phyloP scores from a whole-genome alignment of 345 rosid species.

The Camelina hispida region DNA sequence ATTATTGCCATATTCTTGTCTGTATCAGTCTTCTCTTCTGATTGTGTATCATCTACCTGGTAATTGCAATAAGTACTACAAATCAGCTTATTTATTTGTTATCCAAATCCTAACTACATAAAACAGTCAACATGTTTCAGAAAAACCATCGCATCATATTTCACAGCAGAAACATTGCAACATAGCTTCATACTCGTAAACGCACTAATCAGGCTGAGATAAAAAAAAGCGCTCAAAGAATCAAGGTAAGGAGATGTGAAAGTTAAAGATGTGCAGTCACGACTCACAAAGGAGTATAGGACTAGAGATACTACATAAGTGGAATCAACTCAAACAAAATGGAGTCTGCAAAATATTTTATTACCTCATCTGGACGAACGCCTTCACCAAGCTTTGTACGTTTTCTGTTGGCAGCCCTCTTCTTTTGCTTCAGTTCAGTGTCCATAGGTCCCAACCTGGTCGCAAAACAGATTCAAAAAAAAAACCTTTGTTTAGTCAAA shows the following conservation, averaged over 20 bases:
- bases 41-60: constrained; percentile 62
- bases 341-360: constrained; percentile 16
- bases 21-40: constrained; percentile 81
- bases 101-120: constrained; percentile 12
- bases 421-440: constrained; percentile 72
- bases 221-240: not conserved
- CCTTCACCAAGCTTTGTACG: constrained; percentile 61
- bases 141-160: constrained; percentile 7
- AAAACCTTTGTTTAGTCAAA: not conserved
- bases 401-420: constrained; percentile 48
- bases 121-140: constrained; percentile 11
- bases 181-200: constrained; percentile 2
- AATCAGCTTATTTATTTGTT: constrained; percentile 18
- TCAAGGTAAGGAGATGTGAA: not conserved
- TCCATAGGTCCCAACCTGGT: constrained; percentile 93
- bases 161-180: constrained; percentile 1
- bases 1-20: constrained; percentile 77
- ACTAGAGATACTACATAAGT: not conserved
- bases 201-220: not conserved
- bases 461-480: not conserved
- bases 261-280: constrained; percentile 6
- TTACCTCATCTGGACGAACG: constrained; percentile 80
- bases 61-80: not conserved
- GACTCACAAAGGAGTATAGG: not conserved
- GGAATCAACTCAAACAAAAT: constrained; percentile 2